Percentiles rank a stretch among this genome's conserved stretches.
phyloP scores from a whole-genome alignment of 1,284 basidiomycete species.

The Ustilago sp. region DNA sequence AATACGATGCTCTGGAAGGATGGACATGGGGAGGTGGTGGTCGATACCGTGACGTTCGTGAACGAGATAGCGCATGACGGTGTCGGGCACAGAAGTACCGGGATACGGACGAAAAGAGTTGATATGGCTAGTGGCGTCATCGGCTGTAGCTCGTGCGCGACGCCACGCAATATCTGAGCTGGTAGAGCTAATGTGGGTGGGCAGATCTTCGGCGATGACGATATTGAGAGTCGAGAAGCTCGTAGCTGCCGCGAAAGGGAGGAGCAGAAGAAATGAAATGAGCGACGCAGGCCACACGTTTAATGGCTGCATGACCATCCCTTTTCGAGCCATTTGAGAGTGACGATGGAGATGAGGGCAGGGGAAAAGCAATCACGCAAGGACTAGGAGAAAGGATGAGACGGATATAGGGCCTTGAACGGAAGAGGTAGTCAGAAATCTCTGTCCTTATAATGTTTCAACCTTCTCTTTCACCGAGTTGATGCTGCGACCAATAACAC shows the following conservation, averaged over 20 bases:
- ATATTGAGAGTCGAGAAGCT: neutral
- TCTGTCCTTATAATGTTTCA: too few relatives aligned
- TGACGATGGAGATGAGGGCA: neutral
- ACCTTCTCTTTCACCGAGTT: too few relatives aligned
- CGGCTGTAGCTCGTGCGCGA: neutral
- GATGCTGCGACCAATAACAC: too few relatives aligned
- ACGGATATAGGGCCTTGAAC: too few relatives aligned
- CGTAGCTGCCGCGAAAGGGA: neutral
- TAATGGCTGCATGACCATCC: neutral
- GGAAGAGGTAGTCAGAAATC: too few relatives aligned
- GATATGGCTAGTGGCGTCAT: constrained; percentile 11
- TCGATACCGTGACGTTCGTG: constrained; percentile 8
- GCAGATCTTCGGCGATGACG: neutral
- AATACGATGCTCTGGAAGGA: neutral
- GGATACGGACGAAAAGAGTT: neutral
- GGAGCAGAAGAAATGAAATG: neutral
- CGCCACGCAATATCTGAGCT: neutral
- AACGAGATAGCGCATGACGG: constrained; percentile 10
- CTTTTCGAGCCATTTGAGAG: neutral
- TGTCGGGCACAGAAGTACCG: constrained; percentile 1
- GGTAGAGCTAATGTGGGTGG: neutral
- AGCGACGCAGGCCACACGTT: neutral
- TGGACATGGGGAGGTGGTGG: neutral
- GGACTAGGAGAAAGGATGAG: too few relatives aligned
- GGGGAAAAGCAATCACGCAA: neutral